Evolutionary conservation across 441 rosid genomes (phyloP), one percentile per base, ranked within the genome.

Genomic region (Adansonia rubrostipa): DNA sequence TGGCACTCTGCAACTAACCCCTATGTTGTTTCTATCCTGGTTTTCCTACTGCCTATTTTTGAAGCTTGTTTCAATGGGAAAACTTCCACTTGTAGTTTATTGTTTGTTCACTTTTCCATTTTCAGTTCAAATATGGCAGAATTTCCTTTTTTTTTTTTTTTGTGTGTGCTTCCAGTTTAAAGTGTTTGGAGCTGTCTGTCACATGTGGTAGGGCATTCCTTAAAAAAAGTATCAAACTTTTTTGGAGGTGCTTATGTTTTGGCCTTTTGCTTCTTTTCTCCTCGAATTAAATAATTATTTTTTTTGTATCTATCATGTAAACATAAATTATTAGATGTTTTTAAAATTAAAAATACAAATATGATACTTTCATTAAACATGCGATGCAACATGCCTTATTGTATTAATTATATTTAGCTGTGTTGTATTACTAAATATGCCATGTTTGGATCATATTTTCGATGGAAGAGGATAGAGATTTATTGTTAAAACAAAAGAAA

Each of bases 21-120:
- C 6, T 62, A 50, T 47, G 9, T 75, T 61, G 45, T 77, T 74
- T 56, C 60, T 57, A 77, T 40, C 63, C 50, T 20, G 57, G 4
- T 44, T 71, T 28, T 50, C 9, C 47, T 15, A 9, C 47, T 71
- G 14, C 62, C 61, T 69, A 69, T 5, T 40, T 36, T 65, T 65
- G 50, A n/a, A 65, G 50, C 51, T 66, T 9, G 10, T 45, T 15
- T 72, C 45, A 28, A 36, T 53, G 45, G 63, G 75, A 54, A 28
- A 36, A 9, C 50, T 28, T 15, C 63, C 28, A 14, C 24, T 53
- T 28, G 28, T 28, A 0, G 60, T 24, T 9, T 47, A 68, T 45
- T n/a, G 5, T 6, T 48, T 47, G n/a, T 69, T 47, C 40, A 40
- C 45, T 14, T 68, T 19, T 10, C 72, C 44, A 28, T 62, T 62